Evolutionary conservation across 306 rosid genomes (phyloP), one percentile per base, ranked within the genome.

Genomic region (Lotus japonicus): DNA sequence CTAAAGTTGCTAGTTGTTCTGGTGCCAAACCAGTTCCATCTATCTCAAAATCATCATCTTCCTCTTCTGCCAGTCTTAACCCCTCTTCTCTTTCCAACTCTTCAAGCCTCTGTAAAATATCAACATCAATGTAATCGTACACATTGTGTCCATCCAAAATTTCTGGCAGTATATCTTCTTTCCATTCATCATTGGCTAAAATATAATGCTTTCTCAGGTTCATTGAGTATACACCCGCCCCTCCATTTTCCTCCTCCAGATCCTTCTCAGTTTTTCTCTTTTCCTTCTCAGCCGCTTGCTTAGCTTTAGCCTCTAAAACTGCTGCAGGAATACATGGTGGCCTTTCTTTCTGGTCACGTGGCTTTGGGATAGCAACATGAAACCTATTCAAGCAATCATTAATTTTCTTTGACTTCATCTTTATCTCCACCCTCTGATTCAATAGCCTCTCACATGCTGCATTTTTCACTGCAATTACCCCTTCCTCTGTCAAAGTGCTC

Each of bases 131-230:
- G 64, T 87, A 92, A 77, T 92, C 97, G 71, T 76, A 87, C 18
- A 92, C 95, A 44, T 92, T 92, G 78, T 92, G 95, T 13, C 97
- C 97, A 76, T 92, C 97, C 52, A 92, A 71, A 75, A 89, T 92
- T 76, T 92, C 97, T 6, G 97, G 97, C 72, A 87, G 75, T 13
- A 81, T 26, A 55, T 89, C 97, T 67, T 92, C 90, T 73, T 92
- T 92, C 97, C 97, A 89, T 74, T 84, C 96, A 71, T 92, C 97
- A 71, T 84, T 8, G 42, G 92, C 89, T 49, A 92, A 73, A 58
- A 92, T 82, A 71, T 87, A 87, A 31, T 82, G 51, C 87, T 92
- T 92, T 81, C 83, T 83, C 69, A 89, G 77, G 83, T 83, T 92
- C 65, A 89, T 88, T 5, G 96, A 84, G 79, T 89, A 92, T 13